Conservation (phyloP, 2,329 filamentous ascomycete genomes). For the Ceratocystis diversiconidia region DNA sequence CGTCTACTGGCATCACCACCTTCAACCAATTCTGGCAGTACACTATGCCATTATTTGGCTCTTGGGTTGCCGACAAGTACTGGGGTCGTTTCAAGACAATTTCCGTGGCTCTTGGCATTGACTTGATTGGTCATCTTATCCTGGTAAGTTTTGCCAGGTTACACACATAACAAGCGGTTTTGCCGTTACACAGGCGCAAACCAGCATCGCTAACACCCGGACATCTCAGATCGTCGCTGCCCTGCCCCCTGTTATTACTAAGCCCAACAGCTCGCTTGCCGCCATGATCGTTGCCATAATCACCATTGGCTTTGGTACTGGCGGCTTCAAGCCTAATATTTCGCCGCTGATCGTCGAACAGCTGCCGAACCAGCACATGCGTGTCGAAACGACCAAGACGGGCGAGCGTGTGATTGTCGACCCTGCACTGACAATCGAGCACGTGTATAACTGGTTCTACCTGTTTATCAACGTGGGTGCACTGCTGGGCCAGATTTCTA, state of each 20-base stretch:
- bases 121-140: constrained; percentile 52
- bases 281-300: constrained; percentile 48
- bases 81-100: constrained; percentile 58
- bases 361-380: constrained; percentile 40
- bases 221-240: constrained; percentile 38
- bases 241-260: constrained; percentile 46
- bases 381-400: constrained; percentile 35
- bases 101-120: constrained; percentile 43
- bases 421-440: constrained; percentile 44
- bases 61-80: constrained; percentile 39
- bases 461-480: constrained; percentile 59
- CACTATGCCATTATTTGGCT: constrained; percentile 42
- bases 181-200: background rate
- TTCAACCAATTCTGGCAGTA: constrained; percentile 48
- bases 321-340: constrained; percentile 64
- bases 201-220: background rate
- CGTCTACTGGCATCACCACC: constrained; percentile 31
- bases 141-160: constrained; percentile 25
- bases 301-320: constrained; percentile 46
- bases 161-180: background rate
- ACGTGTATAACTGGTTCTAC: constrained; percentile 59
- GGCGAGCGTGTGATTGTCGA: constrained; percentile 54
- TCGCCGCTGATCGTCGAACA: constrained; percentile 54
- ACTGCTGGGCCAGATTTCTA: constrained; percentile 46
- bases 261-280: constrained; percentile 41